Evolutionary conservation across 495 filamentous ascomycete genomes (phyloP), one percentile per base, ranked within the genome.

Genomic region (Parathielavia hyrcaniae): DNA sequence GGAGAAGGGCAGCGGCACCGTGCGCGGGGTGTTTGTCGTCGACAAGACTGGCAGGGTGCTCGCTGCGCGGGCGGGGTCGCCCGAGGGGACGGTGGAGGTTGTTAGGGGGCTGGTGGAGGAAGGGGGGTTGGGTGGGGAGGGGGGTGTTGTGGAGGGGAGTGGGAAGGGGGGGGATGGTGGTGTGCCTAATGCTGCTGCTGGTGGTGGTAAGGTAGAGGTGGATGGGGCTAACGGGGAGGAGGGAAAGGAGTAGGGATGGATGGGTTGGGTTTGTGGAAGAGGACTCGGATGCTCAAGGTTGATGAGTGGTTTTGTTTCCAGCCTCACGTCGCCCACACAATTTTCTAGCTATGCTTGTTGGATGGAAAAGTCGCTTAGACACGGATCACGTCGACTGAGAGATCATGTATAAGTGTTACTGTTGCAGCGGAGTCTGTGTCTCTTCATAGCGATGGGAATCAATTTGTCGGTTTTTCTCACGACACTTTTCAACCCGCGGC

Each of bases 1-100:
- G 60, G 89, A 88, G 70, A 95, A 92, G 73, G 26, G 26, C 30
- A 85, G 80, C 70, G 86, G 89, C n/a, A 95, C 87, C 34, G 81
- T 74, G 32, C 81, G 93, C 59, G 92, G 91, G 55, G 88, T 97
- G 23, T 91, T 96, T 64, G 89, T 86, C 51, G 75, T 98, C 58
- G 83, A 89, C 67, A 97, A 96, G 72, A 64, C 62, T 14, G 85
- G 84, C 55, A 85, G 84, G 67, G 79, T 89, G 39, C 78, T 88
- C 23, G 80, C 81, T 17, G 75, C 77, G 23, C 79, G 83, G 66
- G 59, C 79, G 5, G 85, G 83, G 32, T 73, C 81, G n/a, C 85
- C 85, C 14, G 75, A 73, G 26, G 74, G 67, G 17, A 88, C 85
- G 6, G 75, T 85, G 40, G 74, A 77, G 0, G 79, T 78, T 13